phyloP scores from a whole-genome alignment of 176 grass and related monocot genomes.

The Bonia amplexicaulis region DNA sequence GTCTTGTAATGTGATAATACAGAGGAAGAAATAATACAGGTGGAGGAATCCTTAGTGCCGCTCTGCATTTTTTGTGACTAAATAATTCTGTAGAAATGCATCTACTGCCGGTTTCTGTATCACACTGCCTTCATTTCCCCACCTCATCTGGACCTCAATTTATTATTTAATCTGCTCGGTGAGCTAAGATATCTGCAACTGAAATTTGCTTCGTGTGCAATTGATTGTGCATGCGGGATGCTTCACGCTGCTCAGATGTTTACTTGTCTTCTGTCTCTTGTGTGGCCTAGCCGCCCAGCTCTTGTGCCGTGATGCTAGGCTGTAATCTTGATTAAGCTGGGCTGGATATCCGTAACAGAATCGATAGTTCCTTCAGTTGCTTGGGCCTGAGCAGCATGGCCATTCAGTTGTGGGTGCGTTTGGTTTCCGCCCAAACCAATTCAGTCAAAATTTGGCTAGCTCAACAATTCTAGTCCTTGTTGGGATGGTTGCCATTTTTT shows the following conservation, averaged over 20 bases:
- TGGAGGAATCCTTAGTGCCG: not conserved
- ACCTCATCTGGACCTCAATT: not conserved
- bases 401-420: not conserved
- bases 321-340: no score
- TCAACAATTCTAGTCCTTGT: no score
- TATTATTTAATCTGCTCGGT: not conserved
- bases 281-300: not conserved
- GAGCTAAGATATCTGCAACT: not conserved
- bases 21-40: not conserved
- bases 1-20: not conserved
- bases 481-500: no score
- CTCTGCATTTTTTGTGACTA: not conserved
- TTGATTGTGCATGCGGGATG: not conserved
- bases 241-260: not conserved
- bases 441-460: no score
- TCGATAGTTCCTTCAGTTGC: not conserved
- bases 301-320: not conserved
- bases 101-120: not conserved
- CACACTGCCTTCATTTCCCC: not conserved
- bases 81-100: conserved; percentile 25
- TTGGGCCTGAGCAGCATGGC: not conserved
- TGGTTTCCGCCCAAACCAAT: no score
- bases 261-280: not conserved
- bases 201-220: not conserved
- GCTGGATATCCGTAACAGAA: no score